These are phyloP conservation scores for Acanthamoeba triangularis DNA, from an alignment of 208 protist species.

Conservation along the genomic window DNA sequence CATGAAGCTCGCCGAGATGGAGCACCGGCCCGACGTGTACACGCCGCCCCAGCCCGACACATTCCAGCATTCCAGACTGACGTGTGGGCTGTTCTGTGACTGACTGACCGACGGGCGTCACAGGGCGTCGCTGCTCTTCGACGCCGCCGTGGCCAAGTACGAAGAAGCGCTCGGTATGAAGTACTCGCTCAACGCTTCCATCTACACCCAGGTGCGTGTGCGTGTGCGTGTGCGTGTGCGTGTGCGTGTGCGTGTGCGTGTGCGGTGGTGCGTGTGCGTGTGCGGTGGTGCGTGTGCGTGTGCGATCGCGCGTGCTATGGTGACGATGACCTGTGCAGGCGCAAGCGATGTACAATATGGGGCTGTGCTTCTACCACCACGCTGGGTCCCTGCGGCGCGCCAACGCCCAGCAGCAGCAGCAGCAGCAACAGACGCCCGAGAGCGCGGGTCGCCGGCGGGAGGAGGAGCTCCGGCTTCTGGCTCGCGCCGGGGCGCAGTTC, in stretches of 20 bases:
- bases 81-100: background rate
- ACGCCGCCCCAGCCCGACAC: background rate
- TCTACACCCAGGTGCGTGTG: background rate
- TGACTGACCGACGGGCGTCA: too few relatives aligned
- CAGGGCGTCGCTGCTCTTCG: conserved; percentile 4
- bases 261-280: background rate
- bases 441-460: background rate
- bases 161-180: background rate
- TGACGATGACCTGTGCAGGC: background rate
- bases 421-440: background rate
- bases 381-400: background rate
- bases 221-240: background rate
- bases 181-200: background rate
- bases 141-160: background rate
- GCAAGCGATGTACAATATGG: background rate
- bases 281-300: too few relatives aligned
- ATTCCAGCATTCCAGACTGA: background rate
- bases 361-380: conserved; percentile 10
- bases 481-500: background rate
- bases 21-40: background rate
- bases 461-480: background rate
- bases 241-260: too few relatives aligned
- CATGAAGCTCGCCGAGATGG: background rate
- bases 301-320: background rate
- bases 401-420: background rate